Conservation (phyloP, 768 basidiomycete species). For the Kwoniella heveanensis region DNA sequence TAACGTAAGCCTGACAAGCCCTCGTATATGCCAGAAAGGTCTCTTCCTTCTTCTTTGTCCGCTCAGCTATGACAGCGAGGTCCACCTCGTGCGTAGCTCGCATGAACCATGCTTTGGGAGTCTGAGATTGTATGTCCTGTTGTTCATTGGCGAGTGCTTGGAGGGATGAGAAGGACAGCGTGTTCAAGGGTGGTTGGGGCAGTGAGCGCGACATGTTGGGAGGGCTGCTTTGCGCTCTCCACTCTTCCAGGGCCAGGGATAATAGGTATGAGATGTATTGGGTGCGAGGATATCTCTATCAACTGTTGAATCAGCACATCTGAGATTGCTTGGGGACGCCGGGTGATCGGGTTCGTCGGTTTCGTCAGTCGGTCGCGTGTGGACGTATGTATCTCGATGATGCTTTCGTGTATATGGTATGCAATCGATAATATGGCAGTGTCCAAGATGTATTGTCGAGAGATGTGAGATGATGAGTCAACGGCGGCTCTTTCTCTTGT, state of each 20-base stretch:
- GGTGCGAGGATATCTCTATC: no score
- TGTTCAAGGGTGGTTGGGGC: constrained; percentile 33
- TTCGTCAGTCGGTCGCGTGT: no score
- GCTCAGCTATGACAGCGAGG: constrained; percentile 40
- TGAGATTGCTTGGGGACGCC: not conserved
- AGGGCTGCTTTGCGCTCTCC: no score
- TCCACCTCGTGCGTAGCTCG: constrained; percentile 37
- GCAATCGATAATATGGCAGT: no score
- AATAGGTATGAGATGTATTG: no score
- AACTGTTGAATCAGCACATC: not conserved
- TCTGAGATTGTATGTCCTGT: constrained; percentile 8
- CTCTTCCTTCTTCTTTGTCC: constrained; percentile 44
- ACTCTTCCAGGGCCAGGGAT: no score
- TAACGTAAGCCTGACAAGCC: constrained; percentile 33
- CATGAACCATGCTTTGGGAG: constrained; percentile 46
- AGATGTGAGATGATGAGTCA: no score
- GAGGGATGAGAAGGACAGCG: constrained; percentile 26
- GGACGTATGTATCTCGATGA: no score
- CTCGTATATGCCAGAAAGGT: constrained; percentile 46
- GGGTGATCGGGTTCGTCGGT: not conserved
- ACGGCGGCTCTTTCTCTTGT: no score
- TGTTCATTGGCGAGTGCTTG: constrained; percentile 30
- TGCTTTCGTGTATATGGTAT: no score
- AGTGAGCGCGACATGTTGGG: constrained; percentile 38
- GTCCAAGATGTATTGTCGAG: no score